These are phyloP conservation scores for Rhododendron simsii DNA, from an alignment of 148 eudicot genomes.

Conservation along the genomic window DNA sequence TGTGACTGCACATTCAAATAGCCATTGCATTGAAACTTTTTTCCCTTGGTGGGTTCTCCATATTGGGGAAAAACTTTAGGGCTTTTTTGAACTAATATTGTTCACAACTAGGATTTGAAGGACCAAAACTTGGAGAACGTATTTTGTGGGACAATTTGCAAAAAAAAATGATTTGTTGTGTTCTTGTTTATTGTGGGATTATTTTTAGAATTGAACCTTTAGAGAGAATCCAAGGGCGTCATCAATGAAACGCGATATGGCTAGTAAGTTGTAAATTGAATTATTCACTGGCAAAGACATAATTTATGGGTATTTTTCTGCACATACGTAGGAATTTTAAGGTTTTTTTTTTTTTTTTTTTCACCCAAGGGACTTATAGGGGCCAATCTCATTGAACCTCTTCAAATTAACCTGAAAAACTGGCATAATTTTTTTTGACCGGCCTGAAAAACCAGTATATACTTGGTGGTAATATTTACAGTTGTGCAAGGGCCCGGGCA, in stretches of 20 bases:
- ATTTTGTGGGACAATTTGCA: not conserved
- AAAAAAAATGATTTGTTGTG: not conserved
- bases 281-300: not conserved
- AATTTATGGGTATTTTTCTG: too few relatives aligned
- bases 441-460: not conserved
- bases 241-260: not conserved
- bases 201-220: not conserved
- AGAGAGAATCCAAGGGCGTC: not conserved
- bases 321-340: too few relatives aligned
- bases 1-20: too few relatives aligned
- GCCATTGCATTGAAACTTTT: not conserved
- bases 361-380: not conserved
- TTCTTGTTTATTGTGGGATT: not conserved
- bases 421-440: not conserved
- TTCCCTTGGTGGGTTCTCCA: not conserved
- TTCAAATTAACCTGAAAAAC: not conserved
- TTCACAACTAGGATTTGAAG: not conserved
- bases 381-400: not conserved
- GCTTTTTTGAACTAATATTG: not conserved
- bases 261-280: not conserved
- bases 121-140: not conserved
- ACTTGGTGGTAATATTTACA: not conserved
- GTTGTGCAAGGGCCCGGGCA: not conserved
- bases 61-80: not conserved
- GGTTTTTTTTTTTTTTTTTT: too few relatives aligned